Percentiles rank a stretch among this genome's conserved stretches.
Conservation (phyloP, 208 protist species). For the Acanthamoeba culbertsoni region DNA sequence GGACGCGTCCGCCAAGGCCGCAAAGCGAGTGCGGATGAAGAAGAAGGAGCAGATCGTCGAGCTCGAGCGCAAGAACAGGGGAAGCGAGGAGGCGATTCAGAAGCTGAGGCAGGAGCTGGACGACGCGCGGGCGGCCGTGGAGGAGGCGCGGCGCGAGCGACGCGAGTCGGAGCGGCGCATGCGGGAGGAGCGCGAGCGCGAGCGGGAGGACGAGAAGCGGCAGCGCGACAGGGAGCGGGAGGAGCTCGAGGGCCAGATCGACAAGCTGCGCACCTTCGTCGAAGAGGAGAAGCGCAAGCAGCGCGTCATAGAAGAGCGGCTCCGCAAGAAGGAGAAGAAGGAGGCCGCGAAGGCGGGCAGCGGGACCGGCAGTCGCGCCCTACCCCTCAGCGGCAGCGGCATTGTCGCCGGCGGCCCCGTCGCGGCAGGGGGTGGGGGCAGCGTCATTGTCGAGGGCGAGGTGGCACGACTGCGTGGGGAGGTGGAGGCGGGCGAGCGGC, state of each 20-base stretch:
- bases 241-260: background rate
- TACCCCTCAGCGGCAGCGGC: background rate
- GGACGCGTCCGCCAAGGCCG: background rate
- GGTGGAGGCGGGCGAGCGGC: background rate
- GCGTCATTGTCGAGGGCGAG: background rate
- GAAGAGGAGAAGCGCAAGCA: conserved; percentile 2
- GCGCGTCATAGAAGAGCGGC: background rate
- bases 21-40: background rate
- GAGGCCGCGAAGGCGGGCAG: background rate
- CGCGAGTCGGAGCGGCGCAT: background rate
- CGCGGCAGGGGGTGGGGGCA: background rate
- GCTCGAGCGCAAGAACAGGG: background rate
- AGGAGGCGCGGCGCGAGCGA: background rate
- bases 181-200: background rate
- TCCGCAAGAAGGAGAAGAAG: background rate
- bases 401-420: background rate
- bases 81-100: background rate
- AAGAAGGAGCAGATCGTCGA: background rate
- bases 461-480: background rate
- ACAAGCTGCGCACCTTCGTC: background rate
- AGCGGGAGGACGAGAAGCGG: background rate
- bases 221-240: background rate
- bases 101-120: background rate
- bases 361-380: background rate
- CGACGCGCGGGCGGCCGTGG: background rate